Percentiles rank a stretch among this genome's conserved stretches.
These are phyloP conservation scores for Colletotrichum magnum DNA, from an alignment of 2,329 filamentous ascomycete genomes.

Conservation along the genomic window DNA sequence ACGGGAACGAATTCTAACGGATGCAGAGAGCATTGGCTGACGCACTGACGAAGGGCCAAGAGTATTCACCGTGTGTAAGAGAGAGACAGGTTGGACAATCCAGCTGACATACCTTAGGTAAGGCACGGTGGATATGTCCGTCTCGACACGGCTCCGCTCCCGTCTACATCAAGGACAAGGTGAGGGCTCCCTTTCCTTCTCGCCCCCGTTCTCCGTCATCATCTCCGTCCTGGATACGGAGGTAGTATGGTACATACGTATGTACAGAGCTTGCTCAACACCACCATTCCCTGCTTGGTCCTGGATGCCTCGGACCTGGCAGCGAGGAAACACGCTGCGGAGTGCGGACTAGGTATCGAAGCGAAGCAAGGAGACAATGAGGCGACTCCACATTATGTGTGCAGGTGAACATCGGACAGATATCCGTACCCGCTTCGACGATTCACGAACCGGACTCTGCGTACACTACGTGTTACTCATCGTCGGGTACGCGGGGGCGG, in stretches of 20 bases:
- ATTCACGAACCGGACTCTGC: background rate
- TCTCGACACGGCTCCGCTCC: background rate
- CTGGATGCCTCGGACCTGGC: slow-evolving; percentile 21
- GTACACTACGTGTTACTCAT: slow-evolving; percentile 13
- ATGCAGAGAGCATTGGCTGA: slow-evolving; percentile 2
- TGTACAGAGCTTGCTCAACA: too few species aligned
- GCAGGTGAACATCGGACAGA: slow-evolving; percentile 10
- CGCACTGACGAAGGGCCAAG: slow-evolving; percentile 29
- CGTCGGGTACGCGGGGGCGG: slow-evolving; percentile 5
- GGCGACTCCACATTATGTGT: slow-evolving; percentile 4
- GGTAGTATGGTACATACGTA: background rate
- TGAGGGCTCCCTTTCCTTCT: background rate
- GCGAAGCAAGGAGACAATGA: slow-evolving; percentile 16
- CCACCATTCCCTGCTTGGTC: background rate
- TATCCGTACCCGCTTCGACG: slow-evolving; percentile 12
- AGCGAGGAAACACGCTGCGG: slow-evolving; percentile 15
- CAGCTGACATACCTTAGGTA: slow-evolving; percentile 14
- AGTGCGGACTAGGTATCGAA: too few species aligned
- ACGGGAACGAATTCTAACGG: background rate
- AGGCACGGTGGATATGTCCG: slow-evolving; percentile 18
- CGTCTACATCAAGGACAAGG: background rate
- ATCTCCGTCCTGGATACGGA: slow-evolving; percentile 3
- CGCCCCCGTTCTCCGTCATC: slow-evolving; percentile 9
- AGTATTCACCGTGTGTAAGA: too few species aligned
- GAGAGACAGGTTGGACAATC: background rate